These are phyloP conservation scores for Tulasnella sp. DNA, from an alignment of 768 basidiomycete genomes.

Conservation along the genomic window DNA sequence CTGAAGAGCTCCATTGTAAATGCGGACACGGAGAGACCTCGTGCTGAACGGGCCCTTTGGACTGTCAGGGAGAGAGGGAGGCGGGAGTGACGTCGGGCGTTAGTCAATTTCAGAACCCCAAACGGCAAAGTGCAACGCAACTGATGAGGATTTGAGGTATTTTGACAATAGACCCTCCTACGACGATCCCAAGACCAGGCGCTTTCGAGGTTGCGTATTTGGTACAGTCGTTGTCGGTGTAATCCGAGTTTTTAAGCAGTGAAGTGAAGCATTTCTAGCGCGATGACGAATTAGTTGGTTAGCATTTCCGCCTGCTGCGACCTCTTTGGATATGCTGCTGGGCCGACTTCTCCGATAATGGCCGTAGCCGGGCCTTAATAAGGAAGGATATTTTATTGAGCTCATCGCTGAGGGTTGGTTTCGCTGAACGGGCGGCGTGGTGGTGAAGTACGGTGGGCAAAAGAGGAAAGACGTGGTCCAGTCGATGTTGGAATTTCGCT, in stretches of 20 bases:
- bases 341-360: constrained; percentile 67
- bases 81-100: background rate
- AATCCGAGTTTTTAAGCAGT: constrained; percentile 62
- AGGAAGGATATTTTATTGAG: constrained; percentile 59
- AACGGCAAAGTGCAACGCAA: constrained; percentile 34
- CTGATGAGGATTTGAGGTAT: constrained; percentile 86
- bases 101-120: constrained; percentile 3
- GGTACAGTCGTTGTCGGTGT: constrained; percentile 71
- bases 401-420: constrained; percentile 1
- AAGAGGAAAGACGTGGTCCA: background rate
- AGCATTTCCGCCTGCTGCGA: background rate
- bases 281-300: background rate
- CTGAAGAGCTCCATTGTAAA: constrained; percentile 86
- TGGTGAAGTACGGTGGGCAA: background rate
- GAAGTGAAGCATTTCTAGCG: constrained; percentile 80
- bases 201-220: constrained; percentile 90
- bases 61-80: constrained; percentile 39
- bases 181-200: constrained; percentile 83
- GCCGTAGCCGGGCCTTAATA: constrained; percentile 75
- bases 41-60: constrained; percentile 61
- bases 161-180: constrained; percentile 92
- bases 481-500: background rate
- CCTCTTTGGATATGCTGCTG: background rate
- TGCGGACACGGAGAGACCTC: constrained; percentile 78
- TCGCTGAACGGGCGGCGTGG: background rate